These are phyloP conservation scores for Acanthamoeba sp. DNA, from an alignment of 208 protist genomes.

Conservation along the genomic window DNA sequence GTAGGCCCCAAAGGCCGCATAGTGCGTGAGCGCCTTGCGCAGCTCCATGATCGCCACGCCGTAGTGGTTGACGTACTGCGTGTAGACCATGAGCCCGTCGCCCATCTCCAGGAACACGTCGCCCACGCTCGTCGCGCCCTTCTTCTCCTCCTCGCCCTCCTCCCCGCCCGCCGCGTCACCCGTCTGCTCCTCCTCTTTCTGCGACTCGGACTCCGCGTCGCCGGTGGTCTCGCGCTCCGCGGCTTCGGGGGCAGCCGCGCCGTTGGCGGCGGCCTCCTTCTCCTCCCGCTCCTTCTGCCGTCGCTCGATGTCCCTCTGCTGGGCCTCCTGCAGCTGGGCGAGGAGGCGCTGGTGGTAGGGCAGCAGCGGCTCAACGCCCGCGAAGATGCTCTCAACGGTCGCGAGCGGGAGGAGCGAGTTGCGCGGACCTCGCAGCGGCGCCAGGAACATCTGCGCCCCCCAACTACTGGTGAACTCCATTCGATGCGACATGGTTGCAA, in stretches of 20 bases:
- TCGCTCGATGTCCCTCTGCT: constrained; percentile 33
- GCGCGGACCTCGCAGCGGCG: constrained; percentile 1
- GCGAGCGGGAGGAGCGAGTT: constrained; percentile 1
- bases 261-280: neutral
- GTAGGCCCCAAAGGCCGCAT: constrained; percentile 5
- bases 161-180: neutral
- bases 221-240: neutral
- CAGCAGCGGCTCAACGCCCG: constrained; percentile 52
- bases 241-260: neutral
- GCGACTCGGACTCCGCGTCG: neutral
- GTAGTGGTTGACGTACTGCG: constrained; percentile 71
- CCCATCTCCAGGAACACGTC: constrained; percentile 71
- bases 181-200: neutral
- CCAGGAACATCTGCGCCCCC: constrained; percentile 25
- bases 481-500: neutral
- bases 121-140: constrained; percentile 4
- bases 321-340: constrained; percentile 22
- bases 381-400: constrained; percentile 57
- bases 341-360: constrained; percentile 50
- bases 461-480: neutral
- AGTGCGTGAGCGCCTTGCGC: neutral
- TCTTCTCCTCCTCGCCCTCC: neutral
- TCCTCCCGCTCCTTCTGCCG: neutral
- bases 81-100: constrained; percentile 69
- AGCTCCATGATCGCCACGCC: neutral